Base-by-base conservation (phyloP, 768 basidiomycete genomes). In the Albatrellus ellisii region DNA sequence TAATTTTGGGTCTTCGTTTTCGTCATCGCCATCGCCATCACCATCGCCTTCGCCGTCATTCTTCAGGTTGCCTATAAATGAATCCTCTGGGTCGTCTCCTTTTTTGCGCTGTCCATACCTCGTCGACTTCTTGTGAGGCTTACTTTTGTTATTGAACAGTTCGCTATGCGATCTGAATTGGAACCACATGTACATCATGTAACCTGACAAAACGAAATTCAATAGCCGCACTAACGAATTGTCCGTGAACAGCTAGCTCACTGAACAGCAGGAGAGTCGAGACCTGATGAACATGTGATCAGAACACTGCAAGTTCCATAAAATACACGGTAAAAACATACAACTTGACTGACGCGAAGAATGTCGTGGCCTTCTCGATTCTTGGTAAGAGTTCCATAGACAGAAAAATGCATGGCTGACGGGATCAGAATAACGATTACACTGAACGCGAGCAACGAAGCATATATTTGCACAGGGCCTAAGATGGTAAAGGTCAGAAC, bases 361-460 rank as follows among this genome's bases (percentile, higher is more conserved):
- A 75, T 68, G 43, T 64, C 58, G 15, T 48, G 22, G n/a, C 52
- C 62, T 49, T 75, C 70, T 37, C 63, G 41, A 4, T 42, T 50
- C 18, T 54, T 45, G 37, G 45, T 51, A 40, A 58, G 52, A 43
- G 18, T 44, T 20, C 42, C 47, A 14, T 49, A 37, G 7, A 65
- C 60, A 21, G 72, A 62, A 47, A 80, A 70, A 48, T 86, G 79
- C 59, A 84, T 90, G 1, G 82, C 86, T 21, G 83, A 83, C 5
- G 85, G 85, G n/a, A 89, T 61, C 7, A 89, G 65, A 8, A 88
- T 66, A 40, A 77, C 86, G 52, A 84, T 79, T 39, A 88, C 86
- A 50, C 84, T 84, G 39, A 89, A 65, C 22, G 73, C 79, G 41
- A 89, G 61, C 10, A 89, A 56, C 2, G 86, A 85, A 1, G 79